These are phyloP conservation scores for Pseudevernia furfuracea DNA, from an alignment of 495 filamentous ascomycete species.

Conservation along the genomic window DNA sequence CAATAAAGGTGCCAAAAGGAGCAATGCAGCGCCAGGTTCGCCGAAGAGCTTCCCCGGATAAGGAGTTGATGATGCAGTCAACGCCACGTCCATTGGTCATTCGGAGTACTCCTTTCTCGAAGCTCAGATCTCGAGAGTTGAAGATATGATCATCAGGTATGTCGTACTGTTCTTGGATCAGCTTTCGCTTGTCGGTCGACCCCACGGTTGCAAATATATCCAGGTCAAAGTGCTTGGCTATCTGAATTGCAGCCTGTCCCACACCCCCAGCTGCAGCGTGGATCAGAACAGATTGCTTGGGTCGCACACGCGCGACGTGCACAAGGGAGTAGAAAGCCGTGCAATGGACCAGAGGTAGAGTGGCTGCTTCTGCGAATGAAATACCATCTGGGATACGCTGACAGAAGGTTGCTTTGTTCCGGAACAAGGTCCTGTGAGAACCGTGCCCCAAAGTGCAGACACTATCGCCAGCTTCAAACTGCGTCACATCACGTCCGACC, in stretches of 20 bases:
- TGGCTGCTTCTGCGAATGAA: constrained; percentile 29
- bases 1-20: constrained; percentile 40
- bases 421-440: constrained; percentile 1
- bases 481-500: constrained; percentile 8
- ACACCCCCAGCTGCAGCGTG: constrained; percentile 42
- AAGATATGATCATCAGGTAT: constrained; percentile 42
- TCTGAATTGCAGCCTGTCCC: constrained; percentile 43
- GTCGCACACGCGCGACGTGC: constrained; percentile 28
- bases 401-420: constrained; percentile 6
- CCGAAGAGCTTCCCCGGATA: constrained; percentile 37
- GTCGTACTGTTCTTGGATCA: constrained; percentile 33
- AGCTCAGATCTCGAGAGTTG: constrained; percentile 40
- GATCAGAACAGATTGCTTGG: constrained; percentile 41
- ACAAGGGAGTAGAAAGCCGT: constrained; percentile 34
- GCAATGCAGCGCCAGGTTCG: constrained; percentile 44
- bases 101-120: constrained; percentile 40
- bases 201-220: constrained; percentile 42
- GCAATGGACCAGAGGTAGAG: constrained; percentile 29
- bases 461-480: constrained; percentile 17
- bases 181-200: constrained; percentile 33
- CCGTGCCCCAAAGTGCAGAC: constrained; percentile 16
- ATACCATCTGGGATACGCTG: constrained; percentile 26
- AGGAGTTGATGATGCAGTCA: constrained; percentile 48
- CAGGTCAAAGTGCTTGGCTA: constrained; percentile 33
- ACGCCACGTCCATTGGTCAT: constrained; percentile 47